Conservation (phyloP, 768 basidiomycete genomes). For the Lactifluus piperatus region DNA sequence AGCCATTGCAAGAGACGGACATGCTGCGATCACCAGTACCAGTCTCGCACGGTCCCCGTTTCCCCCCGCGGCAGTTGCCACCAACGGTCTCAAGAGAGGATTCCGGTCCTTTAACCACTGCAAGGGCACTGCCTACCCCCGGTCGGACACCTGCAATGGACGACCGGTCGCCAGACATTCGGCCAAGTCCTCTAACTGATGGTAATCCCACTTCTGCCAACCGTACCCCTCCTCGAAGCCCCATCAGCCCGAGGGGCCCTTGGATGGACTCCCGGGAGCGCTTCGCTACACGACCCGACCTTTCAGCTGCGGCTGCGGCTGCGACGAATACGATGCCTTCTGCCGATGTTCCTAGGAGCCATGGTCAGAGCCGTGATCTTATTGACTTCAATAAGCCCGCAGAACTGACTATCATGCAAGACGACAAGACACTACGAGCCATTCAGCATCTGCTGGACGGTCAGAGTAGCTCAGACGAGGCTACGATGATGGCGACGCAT, state of each 20-base stretch:
- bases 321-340: background rate
- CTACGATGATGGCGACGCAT: constrained; percentile 8
- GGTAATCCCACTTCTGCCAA: background rate
- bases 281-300: constrained; percentile 16
- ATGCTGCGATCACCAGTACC: constrained; percentile 34
- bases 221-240: constrained; percentile 50
- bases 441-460: constrained; percentile 15
- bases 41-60: constrained; percentile 25
- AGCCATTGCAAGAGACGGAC: constrained; percentile 29
- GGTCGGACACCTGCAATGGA: constrained; percentile 14
- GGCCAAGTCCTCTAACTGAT: constrained; percentile 4
- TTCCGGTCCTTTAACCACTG: background rate
- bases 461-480: constrained; percentile 15
- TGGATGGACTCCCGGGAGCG: constrained; percentile 31
- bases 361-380: constrained; percentile 10
- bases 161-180: constrained; percentile 12
- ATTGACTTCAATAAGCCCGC: constrained; percentile 17
- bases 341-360: constrained; percentile 4
- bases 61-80: constrained; percentile 15
- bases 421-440: constrained; percentile 12
- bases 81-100: constrained; percentile 16
- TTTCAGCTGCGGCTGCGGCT: background rate
- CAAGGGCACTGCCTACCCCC: constrained; percentile 14
- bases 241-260: constrained; percentile 45
- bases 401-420: constrained; percentile 16